Base-by-base conservation (phyloP, 768 basidiomycete species). In the Collybia mongolica region DNA sequence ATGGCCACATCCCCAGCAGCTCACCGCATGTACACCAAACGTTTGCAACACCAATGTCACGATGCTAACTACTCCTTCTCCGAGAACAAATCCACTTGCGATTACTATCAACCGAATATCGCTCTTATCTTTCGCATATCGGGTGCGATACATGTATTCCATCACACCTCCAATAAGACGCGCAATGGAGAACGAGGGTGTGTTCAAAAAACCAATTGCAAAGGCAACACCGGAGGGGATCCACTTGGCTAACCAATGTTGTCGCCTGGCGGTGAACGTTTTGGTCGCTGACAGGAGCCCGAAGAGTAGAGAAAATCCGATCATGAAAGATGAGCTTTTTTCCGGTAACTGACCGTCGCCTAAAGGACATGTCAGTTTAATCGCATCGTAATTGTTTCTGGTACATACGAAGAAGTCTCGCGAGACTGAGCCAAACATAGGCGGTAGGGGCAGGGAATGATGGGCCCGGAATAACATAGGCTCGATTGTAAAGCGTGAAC, bases 401-500 rank as follows among this genome's bases (percentile, higher is more conserved):
- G 15, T 20, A 73, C 89, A 57, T 66, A 89, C 89, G 85, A 24
- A 90, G 77, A 7, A 90, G 71, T 15, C 88, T 77, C 15, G 88
- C 89, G 20, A 93, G 79, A 51, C 79, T 78, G 20, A 89, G 73
- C 95, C 96, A 98, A 26, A 98, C 90, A 57, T 93, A 95, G 6
- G 95, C 94, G 0, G 91, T 94, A 1, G 96, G 96, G 0, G 93
- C 95, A 5, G 93, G 92, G 68, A 98, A 98, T n/a, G 88, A 86
- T 38, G 93, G 92, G 0, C 93, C 92, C 0, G 95, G 95, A 48
- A 97, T 94, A 17, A 75, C 71, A 66, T 98, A 98, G 12, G 89
- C 92, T 47, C 77, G 83, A 51, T 85, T 88, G 66, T 98, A 98
- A 15, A 98, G 78, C 29, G 78, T 82, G 66, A 88, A 98, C 6